These are phyloP conservation scores for Odontarrhena argentea DNA, from an alignment of 345 rosid species.

Conservation along the genomic window DNA sequence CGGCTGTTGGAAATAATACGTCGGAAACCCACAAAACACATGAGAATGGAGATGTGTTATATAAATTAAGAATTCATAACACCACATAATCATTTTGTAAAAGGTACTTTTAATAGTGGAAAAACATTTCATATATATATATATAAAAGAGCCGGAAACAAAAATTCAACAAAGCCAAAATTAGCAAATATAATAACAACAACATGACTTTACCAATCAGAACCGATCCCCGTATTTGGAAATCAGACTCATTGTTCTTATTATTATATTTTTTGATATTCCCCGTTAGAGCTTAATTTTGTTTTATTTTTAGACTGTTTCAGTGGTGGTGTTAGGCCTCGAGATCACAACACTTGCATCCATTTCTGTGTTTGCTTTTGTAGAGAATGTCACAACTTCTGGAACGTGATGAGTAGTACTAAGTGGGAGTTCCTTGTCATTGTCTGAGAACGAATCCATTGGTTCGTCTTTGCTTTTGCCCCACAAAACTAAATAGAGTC, in stretches of 20 bases:
- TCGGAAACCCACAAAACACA: constrained; percentile 28
- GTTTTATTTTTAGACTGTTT: constrained; percentile 7
- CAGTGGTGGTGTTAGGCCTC: constrained; percentile 27
- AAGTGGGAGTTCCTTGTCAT: constrained; percentile 38
- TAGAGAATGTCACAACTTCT: constrained; percentile 32
- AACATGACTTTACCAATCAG: constrained; percentile 33
- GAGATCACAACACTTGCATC: constrained; percentile 30
- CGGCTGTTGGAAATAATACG: constrained; percentile 21
- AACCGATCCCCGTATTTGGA: constrained; percentile 9
- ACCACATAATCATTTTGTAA: not conserved
- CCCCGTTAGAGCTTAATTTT: constrained; percentile 19
- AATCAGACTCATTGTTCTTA: constrained; percentile 28
- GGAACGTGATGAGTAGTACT: constrained; percentile 4
- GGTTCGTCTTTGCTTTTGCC: constrained; percentile 68
- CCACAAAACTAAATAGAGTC: constrained; percentile 78
- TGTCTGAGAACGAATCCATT: constrained; percentile 28
- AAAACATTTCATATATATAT: constrained; percentile 33
- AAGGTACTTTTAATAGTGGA: constrained; percentile 22
- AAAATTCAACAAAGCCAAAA: constrained; percentile 37
- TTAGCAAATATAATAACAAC: constrained; percentile 25
- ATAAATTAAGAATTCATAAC: constrained; percentile 25
- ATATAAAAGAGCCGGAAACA: constrained; percentile 26
- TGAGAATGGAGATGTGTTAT: constrained; percentile 10
- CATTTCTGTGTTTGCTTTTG: constrained; percentile 21
- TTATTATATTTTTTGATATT: constrained; percentile 22